A percentile compares a stretch with the other conserved stretches of the same genome.
Conservation (phyloP, 176 grass and related monocot genomes). For the Saccharum spontaneum region DNA sequence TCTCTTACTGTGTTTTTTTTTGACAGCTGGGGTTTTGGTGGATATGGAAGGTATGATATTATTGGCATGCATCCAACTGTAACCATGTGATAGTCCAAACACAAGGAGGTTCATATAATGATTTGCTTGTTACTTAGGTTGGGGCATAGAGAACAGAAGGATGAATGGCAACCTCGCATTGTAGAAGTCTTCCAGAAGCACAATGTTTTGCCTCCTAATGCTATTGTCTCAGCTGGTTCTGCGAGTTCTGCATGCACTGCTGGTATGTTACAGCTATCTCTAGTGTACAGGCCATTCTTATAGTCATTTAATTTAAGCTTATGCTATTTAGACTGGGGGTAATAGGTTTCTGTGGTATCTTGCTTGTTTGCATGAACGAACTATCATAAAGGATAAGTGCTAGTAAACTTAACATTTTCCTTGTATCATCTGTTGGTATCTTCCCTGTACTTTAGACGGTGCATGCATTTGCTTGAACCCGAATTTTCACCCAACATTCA, state of each 20-base stretch:
- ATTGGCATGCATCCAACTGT: background rate
- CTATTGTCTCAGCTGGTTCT: slow-evolving; percentile 80
- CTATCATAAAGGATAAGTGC: background rate
- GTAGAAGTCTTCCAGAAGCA: slow-evolving; percentile 88
- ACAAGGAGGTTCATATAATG: background rate
- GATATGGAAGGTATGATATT: slow-evolving; percentile 84
- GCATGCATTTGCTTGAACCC: background rate
- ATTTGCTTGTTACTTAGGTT: slow-evolving; percentile 60
- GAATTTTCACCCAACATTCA: background rate
- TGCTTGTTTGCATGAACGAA: slow-evolving; percentile 9
- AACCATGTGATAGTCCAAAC: background rate
- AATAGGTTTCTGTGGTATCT: slow-evolving; percentile 8
- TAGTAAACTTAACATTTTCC: background rate
- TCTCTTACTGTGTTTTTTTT: slow-evolving; percentile 25
- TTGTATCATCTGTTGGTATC: slow-evolving; percentile 15
- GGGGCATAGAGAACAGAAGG: slow-evolving; percentile 97
- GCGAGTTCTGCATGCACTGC: slow-evolving; percentile 89
- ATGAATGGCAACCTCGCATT: slow-evolving; percentile 87
- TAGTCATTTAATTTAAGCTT: slow-evolving; percentile 16
- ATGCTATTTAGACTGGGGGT: background rate
- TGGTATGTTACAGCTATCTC: slow-evolving; percentile 48
- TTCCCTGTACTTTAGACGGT: background rate
- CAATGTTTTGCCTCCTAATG: slow-evolving; percentile 84
- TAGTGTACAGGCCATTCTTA: background rate
- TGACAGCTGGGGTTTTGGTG: slow-evolving; percentile 92